Percentiles rank a stretch among this genome's conserved stretches.
Evolutionary conservation across 495 filamentous ascomycete species (phyloP).

Genomic region (Hyaloscypha bicolor): DNA sequence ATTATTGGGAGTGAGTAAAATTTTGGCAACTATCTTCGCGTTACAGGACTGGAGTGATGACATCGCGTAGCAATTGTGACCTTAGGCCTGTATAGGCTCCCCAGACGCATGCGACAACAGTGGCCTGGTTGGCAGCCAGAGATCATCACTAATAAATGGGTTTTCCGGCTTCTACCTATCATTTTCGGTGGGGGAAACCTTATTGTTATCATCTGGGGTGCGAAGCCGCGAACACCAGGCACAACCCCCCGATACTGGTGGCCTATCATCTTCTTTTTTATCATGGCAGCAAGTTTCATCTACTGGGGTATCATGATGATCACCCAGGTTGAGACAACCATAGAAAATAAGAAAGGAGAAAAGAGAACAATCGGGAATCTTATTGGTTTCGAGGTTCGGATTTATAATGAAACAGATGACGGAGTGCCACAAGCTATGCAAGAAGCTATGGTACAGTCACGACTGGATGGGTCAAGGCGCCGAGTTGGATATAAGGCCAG

Average conservation of each 20-base stretch:
- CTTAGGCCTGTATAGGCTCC: background rate
- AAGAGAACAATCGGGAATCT: background rate
- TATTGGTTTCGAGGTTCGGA: constrained; percentile 8
- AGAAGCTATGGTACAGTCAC: constrained; percentile 8
- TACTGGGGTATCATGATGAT: constrained; percentile 7
- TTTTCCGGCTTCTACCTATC: constrained; percentile 1
- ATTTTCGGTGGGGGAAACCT: background rate
- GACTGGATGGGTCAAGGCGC: constrained; percentile 4
- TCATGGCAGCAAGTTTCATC: constrained; percentile 1
- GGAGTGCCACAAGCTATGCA: constrained; percentile 5
- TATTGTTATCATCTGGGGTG: constrained; percentile 7
- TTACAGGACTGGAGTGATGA: background rate
- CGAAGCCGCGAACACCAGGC: background rate
- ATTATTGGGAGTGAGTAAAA: background rate
- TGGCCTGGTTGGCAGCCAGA: background rate
- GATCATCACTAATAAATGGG: constrained; percentile 11
- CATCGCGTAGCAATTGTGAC: background rate
- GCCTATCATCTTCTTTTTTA: background rate
- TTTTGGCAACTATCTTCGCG: background rate
- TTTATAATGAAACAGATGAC: constrained; percentile 9
- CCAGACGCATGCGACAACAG: constrained; percentile 1
- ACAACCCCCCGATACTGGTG: constrained; percentile 3
- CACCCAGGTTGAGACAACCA: background rate
- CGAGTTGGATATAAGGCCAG: constrained; percentile 10
- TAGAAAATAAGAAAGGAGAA: background rate